Percentiles rank a stretch among this genome's conserved stretches.
Conservation (phyloP, 495 filamentous ascomycete species). For the Aspergillus homomorphus region DNA sequence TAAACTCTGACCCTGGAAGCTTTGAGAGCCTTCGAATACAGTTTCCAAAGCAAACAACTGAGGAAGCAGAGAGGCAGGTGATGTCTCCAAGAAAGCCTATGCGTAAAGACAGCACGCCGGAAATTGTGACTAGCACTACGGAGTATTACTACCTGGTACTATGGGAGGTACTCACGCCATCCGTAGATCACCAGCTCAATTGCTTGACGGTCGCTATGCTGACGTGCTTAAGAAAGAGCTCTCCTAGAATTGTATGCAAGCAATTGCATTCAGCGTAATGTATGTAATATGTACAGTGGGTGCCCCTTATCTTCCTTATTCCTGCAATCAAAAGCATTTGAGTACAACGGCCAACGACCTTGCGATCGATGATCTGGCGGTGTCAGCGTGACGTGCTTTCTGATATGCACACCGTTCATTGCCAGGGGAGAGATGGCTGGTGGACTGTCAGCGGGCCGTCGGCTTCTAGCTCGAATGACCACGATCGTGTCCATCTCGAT, state of each 20-base stretch:
- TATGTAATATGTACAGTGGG: no score
- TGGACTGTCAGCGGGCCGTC: not conserved
- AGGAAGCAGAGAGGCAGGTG: not conserved
- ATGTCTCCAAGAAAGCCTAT: not conserved
- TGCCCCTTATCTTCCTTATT: not conserved
- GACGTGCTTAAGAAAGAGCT: constrained; percentile 11
- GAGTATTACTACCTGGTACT: not conserved
- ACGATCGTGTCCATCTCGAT: constrained; percentile 33
- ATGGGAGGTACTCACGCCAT: constrained; percentile 14
- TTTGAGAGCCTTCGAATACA: not conserved
- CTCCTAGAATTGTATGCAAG: not conserved
- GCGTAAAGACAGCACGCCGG: not conserved
- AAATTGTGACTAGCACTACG: not conserved
- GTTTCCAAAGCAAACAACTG: not conserved
- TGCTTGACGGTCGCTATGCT: not conserved
- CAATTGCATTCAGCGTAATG: constrained; percentile 3
- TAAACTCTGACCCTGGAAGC: constrained; percentile 9
- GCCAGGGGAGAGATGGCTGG: not conserved
- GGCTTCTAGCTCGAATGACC: constrained; percentile 13
- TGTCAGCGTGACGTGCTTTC: constrained; percentile 17
- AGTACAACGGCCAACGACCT: not conserved
- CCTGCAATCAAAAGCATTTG: not conserved
- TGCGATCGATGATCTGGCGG: constrained; percentile 27
- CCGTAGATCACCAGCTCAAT: constrained; percentile 15
- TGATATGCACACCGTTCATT: not conserved